Conservation (phyloP, 2,329 filamentous ascomycete species). For the Penicillium italicum region DNA sequence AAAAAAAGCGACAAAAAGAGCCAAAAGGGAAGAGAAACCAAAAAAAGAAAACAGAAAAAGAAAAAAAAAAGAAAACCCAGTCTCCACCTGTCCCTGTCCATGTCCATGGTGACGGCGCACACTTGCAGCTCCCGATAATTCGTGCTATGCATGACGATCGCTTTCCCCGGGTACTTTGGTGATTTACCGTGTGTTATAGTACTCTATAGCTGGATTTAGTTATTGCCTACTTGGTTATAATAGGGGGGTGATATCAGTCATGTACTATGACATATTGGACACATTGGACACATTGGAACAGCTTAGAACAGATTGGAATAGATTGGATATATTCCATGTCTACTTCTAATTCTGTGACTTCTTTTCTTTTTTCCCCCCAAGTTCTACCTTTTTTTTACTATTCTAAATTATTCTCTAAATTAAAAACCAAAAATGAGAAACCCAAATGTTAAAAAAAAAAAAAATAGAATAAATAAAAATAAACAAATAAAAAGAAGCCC, state of each 20-base stretch:
- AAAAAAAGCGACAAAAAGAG: not conserved
- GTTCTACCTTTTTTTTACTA: too few species aligned
- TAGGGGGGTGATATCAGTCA: slow-evolving; percentile 1
- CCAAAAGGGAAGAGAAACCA: not conserved
- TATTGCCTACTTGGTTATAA: not conserved
- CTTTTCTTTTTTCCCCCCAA: too few species aligned
- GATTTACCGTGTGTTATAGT: not conserved
- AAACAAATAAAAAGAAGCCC: not conserved
- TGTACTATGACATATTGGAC: not conserved
- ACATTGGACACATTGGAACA: not conserved
- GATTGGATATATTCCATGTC: not conserved
- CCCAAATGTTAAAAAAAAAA: not conserved
- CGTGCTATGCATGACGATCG: slow-evolving; percentile 17
- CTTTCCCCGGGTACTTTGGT: slow-evolving; percentile 14
- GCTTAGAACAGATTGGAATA: too few species aligned
- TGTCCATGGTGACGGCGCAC: slow-evolving; percentile 26
- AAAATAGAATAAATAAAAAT: not conserved
- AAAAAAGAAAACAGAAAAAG: not conserved
- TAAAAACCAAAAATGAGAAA: not conserved
- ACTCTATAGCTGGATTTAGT: not conserved
- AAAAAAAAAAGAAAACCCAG: slow-evolving; percentile 1
- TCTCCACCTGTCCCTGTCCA: slow-evolving; percentile 27
- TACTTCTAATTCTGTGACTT: not conserved
- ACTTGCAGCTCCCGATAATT: slow-evolving; percentile 25
- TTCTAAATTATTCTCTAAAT: not conserved